Conservation (phyloP, 768 basidiomycete genomes). For the Russula compacta region DNA sequence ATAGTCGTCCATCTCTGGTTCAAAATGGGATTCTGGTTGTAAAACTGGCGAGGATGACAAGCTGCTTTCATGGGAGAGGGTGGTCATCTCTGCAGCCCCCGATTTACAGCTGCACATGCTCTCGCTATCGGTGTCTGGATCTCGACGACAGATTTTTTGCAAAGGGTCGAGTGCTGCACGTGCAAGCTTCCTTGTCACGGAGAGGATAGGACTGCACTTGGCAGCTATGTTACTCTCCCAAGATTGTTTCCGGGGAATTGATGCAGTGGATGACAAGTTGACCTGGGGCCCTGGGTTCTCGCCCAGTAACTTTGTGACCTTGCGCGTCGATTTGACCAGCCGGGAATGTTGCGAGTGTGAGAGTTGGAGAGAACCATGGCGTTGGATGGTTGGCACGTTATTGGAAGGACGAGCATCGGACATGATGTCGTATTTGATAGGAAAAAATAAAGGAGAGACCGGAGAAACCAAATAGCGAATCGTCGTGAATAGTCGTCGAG, state of each 20-base stretch:
- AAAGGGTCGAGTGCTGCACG: not conserved
- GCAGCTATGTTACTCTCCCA: not conserved
- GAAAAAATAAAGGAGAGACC: not conserved
- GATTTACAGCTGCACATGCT: not conserved
- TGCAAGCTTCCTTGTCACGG: constrained; percentile 1
- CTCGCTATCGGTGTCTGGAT: not conserved
- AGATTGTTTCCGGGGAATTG: not conserved
- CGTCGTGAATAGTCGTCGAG: not conserved
- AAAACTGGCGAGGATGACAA: not conserved
- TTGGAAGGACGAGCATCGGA: not conserved
- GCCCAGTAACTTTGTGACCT: constrained; percentile 19
- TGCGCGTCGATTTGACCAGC: constrained; percentile 14
- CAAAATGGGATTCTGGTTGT: not conserved
- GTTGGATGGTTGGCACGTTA: not conserved
- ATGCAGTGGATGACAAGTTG: not conserved
- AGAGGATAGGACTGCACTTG: not conserved
- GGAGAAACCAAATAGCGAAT: not conserved
- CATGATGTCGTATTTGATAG: not conserved
- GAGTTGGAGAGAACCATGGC: not conserved
- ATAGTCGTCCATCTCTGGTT: not conserved
- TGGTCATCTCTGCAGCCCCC: not conserved
- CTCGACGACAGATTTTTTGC: not conserved
- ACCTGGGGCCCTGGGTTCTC: constrained; percentile 10
- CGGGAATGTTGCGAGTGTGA: constrained; percentile 12
- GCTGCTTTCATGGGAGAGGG: no score